Evolutionary conservation across 345 rosid genomes (phyloP).

Genomic region (Populus alba): DNA sequence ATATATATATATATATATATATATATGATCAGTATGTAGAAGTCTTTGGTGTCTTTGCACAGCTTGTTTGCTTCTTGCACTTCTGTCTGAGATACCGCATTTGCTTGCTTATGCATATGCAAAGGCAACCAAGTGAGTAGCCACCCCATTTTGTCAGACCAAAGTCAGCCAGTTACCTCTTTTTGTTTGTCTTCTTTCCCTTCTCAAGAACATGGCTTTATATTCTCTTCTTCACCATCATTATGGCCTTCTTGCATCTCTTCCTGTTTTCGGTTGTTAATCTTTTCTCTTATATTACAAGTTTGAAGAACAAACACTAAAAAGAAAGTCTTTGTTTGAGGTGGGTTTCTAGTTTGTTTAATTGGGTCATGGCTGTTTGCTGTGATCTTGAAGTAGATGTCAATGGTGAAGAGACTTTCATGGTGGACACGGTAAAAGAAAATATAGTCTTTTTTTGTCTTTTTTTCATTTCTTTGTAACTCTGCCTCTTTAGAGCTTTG

Average conservation of each 20-base stretch:
- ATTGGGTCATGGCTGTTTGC: slow-evolving; percentile 55
- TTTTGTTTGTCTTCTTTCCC: slow-evolving; percentile 10
- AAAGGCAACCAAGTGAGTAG: not conserved
- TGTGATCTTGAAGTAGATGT: slow-evolving; percentile 93
- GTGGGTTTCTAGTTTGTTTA: slow-evolving; percentile 13
- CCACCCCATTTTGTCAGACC: slow-evolving; percentile 5
- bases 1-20: too few relatives aligned
- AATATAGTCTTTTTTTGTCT: not conserved
- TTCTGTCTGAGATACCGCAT: not conserved
- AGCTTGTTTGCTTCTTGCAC: slow-evolving; percentile 7
- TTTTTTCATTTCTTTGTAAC: not conserved
- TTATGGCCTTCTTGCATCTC: not conserved
- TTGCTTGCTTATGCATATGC: not conserved
- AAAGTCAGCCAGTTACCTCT: slow-evolving; percentile 10
- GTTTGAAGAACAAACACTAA: not conserved
- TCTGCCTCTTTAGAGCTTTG: not conserved
- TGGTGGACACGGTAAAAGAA: slow-evolving; percentile 68
- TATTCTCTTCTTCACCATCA: not conserved
- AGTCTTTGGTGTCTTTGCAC: not conserved
- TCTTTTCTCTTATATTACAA: not conserved
- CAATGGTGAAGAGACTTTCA: slow-evolving; percentile 82
- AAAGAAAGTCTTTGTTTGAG: slow-evolving; percentile 20
- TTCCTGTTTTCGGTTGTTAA: not conserved
- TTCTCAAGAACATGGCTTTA: slow-evolving; percentile 1
- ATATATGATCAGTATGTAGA: not conserved